Conservation (phyloP, 306 rosid genomes). For the Vachellia collinsii region DNA sequence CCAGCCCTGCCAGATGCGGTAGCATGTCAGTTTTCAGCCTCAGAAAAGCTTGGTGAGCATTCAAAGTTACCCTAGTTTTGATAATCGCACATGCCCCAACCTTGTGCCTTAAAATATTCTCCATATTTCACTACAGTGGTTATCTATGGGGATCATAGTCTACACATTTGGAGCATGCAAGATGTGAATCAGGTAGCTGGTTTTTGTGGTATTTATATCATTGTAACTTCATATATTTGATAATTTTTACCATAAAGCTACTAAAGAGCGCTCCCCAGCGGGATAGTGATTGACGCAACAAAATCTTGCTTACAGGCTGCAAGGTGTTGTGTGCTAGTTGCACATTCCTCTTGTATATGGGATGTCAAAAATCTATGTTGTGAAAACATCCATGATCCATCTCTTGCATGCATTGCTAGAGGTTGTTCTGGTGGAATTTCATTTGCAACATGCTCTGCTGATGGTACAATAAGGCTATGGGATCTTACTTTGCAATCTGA, state of each 20-base stretch:
- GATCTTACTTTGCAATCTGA: conserved; percentile 71
- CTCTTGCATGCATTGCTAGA: conserved; percentile 80
- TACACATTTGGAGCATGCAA: conserved; percentile 72
- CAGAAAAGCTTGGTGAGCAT: conserved; percentile 75
- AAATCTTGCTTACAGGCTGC: conserved; percentile 53
- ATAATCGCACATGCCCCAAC: conserved; percentile 8
- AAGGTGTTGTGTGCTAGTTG: conserved; percentile 67
- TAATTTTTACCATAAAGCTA: conserved; percentile 19
- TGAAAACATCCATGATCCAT: conserved; percentile 72
- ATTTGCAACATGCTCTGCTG: conserved; percentile 83
- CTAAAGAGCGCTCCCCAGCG: too few species aligned
- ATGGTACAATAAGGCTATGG: conserved; percentile 83
- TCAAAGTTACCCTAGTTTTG: conserved; percentile 27
- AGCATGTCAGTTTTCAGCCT: conserved; percentile 70
- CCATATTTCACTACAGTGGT: conserved; percentile 59
- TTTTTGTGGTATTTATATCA: conserved; percentile 24
- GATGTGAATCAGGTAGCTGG: conserved; percentile 67
- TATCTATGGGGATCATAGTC: conserved; percentile 67
- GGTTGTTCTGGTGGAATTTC: conserved; percentile 82
- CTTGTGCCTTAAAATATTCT: conserved; percentile 26
- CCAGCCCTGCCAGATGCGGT: conserved; percentile 71
- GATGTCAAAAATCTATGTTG: conserved; percentile 84
- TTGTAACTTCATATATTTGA: conserved; percentile 6
- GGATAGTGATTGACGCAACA: conserved; percentile 22
- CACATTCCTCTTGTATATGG: conserved; percentile 87